These are phyloP conservation scores for Mycosphaerelloides madeirae DNA, from an alignment of 2,329 filamentous ascomycete genomes.

Conservation along the genomic window DNA sequence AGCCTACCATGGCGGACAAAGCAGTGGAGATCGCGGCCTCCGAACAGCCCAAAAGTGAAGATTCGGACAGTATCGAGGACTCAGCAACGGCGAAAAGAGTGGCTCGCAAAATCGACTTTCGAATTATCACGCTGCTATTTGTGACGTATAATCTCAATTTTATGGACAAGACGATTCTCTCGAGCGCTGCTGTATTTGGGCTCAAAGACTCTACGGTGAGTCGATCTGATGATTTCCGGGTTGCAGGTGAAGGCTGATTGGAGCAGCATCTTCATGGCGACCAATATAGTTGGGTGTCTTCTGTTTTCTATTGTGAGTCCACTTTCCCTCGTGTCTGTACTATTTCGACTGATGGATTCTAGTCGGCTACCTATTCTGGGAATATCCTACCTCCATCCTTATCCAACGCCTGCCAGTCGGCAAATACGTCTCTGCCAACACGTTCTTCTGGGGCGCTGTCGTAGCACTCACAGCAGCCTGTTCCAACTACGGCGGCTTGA, in stretches of 20 bases:
- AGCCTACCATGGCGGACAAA: too few relatives aligned
- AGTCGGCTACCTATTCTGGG: conserved; percentile 18
- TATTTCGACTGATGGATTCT: background rate
- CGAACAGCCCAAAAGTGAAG: too few relatives aligned
- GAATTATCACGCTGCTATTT: conserved; percentile 16
- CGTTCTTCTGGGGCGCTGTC: conserved; percentile 31
- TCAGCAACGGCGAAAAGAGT: conserved; percentile 5
- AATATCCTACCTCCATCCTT: conserved; percentile 16
- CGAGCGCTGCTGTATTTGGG: conserved; percentile 17
- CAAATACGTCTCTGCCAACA: conserved; percentile 18
- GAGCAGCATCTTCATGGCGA: conserved; percentile 8
- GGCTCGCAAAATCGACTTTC: conserved; percentile 17
- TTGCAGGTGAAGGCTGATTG: background rate
- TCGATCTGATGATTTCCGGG: background rate
- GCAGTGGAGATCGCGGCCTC: too few relatives aligned
- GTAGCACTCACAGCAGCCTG: conserved; percentile 33
- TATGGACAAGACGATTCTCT: conserved; percentile 21
- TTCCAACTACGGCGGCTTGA: conserved; percentile 32
- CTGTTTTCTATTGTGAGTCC: conserved; percentile 13
- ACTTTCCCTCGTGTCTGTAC: background rate
- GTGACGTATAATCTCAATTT: conserved; percentile 20
- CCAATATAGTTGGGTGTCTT: conserved; percentile 18
- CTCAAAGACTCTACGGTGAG: conserved; percentile 10
- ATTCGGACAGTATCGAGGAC: too few relatives aligned
- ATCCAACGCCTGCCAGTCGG: conserved; percentile 16